These are phyloP conservation scores for Psophocarpus tetragonolobus DNA, from an alignment of 306 rosid genomes.

Conservation along the genomic window DNA sequence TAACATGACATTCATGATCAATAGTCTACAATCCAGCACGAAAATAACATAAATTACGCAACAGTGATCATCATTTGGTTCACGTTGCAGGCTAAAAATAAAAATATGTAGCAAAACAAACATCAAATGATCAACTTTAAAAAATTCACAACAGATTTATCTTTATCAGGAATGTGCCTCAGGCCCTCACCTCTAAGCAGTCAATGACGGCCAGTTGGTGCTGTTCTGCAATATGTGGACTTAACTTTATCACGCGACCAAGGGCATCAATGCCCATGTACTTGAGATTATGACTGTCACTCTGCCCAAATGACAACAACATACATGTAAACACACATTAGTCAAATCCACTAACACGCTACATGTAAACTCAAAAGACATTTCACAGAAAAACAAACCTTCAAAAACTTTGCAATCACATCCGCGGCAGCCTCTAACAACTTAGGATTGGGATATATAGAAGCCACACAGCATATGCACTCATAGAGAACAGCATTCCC, in stretches of 20 bases:
- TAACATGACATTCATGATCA: not conserved
- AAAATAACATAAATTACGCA: not conserved
- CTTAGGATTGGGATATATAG: conserved; percentile 75
- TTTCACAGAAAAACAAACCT: conserved; percentile 50
- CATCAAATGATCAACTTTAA: not conserved
- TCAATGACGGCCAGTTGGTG: conserved; percentile 98
- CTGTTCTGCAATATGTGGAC: conserved; percentile 89
- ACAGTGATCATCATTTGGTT: conserved; percentile 9
- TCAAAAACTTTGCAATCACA: conserved; percentile 84
- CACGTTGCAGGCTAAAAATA: not conserved
- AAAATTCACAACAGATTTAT: not conserved
- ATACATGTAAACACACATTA: not conserved
- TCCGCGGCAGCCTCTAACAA: conserved; percentile 85
- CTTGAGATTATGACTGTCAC: conserved; percentile 95
- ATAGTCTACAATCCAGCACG: not conserved
- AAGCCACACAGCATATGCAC: conserved; percentile 77
- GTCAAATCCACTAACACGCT: not conserved
- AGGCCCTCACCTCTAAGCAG: conserved; percentile 88
- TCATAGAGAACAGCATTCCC: conserved; percentile 95
- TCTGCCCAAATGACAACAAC: conserved; percentile 51
- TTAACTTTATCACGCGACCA: conserved; percentile 83
- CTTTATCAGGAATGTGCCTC: conserved; percentile 32
- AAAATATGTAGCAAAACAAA: not conserved
- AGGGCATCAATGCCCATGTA: conserved; percentile 99
- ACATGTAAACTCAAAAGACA: conserved; percentile 6